phyloP scores from a whole-genome alignment of 2,329 filamentous ascomycete genomes.

The Aspergillus tamarii region DNA sequence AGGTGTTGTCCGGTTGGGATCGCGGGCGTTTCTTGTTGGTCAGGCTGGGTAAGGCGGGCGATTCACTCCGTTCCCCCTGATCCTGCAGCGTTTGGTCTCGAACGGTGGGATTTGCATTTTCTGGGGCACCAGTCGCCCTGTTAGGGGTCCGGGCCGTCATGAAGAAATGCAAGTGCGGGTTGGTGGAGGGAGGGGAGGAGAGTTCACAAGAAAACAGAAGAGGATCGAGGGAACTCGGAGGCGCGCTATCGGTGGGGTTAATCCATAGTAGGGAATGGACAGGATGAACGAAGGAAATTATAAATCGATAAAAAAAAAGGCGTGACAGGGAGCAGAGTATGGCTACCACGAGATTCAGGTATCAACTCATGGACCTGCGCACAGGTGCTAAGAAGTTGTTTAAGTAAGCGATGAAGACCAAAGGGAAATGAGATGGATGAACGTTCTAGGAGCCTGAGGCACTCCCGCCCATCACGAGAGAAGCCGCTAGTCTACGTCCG shows the following conservation, averaged over 20 bases:
- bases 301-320: background rate
- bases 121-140: background rate
- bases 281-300: background rate
- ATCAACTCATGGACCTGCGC: background rate
- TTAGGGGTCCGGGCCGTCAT: background rate
- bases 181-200: background rate
- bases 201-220: background rate
- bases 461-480: fast-evolving
- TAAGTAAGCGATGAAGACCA: background rate
- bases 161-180: background rate
- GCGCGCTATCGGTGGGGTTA: background rate
- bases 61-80: background rate
- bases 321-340: background rate
- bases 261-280: background rate
- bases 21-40: background rate
- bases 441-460: background rate
- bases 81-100: background rate
- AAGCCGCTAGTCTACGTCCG: background rate
- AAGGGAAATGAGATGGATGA: background rate
- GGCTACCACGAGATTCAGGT: background rate
- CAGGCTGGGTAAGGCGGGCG: background rate
- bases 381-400: background rate
- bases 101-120: background rate
- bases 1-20: background rate
- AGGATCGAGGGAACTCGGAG: background rate